These are phyloP conservation scores for Caloboletus firmus DNA, from an alignment of 1,284 basidiomycete genomes.

Conservation along the genomic window DNA sequence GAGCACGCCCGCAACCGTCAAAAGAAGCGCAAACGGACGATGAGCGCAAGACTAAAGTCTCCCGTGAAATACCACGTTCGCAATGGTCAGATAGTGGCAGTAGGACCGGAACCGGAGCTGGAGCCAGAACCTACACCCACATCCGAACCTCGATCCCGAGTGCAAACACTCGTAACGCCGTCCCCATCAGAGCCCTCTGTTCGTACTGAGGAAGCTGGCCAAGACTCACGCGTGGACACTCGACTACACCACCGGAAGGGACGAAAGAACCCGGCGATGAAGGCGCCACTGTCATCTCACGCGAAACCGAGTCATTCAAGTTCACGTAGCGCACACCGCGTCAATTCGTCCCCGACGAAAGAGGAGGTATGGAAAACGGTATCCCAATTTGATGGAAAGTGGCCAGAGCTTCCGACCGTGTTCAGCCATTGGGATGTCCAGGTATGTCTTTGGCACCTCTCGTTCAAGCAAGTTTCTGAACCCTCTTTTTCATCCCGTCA, in stretches of 20 bases:
- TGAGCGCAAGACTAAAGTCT: neutral
- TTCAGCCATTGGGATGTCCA: conserved; percentile 26
- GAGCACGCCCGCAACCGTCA: neutral
- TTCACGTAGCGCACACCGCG: neutral
- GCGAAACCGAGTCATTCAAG: neutral
- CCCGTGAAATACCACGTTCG: conserved; percentile 16
- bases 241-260: neutral
- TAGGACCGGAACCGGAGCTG: neutral
- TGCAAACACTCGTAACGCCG: neutral
- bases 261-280: neutral
- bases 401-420: conserved; percentile 19
- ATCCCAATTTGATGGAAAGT: neutral
- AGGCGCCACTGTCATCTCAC: neutral
- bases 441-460: conserved; percentile 10
- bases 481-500: neutral
- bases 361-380: neutral
- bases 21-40: neutral
- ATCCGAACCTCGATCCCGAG: neutral
- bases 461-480: neutral
- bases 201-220: neutral
- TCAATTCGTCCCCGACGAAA: conserved; percentile 2
- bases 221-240: neutral
- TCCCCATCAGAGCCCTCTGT: neutral
- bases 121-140: neutral
- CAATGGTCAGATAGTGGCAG: conserved; percentile 21